A percentile compares a stretch with the other conserved stretches of the same genome.
Conservation (phyloP, 192 early-diverging fungal genomes). For the Backusella macrospora region DNA sequence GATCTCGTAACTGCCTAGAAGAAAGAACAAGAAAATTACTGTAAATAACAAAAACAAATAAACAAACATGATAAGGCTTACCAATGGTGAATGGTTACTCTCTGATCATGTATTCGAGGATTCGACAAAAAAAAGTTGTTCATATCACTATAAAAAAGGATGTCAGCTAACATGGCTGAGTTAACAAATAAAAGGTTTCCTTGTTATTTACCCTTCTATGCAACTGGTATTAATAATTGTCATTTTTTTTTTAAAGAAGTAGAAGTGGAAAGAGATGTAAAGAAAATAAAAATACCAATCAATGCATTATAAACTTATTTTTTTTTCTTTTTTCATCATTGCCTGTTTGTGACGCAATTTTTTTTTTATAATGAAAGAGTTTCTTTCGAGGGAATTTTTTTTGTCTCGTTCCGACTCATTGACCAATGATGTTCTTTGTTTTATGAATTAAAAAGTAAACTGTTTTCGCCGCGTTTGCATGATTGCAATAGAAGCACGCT, state of each 20-base stretch:
- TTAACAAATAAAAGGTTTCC: background rate
- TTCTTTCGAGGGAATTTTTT: background rate
- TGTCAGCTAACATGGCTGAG: too few relatives aligned
- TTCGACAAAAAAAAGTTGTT: conserved; percentile 53
- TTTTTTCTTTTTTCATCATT: background rate
- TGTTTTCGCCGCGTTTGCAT: conserved; percentile 10
- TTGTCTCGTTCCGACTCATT: background rate
- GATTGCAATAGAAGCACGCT: background rate
- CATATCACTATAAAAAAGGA: background rate
- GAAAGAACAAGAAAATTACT: background rate
- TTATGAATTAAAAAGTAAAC: conserved; percentile 1
- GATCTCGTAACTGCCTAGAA: conserved; percentile 89
- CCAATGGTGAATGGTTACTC: conserved; percentile 94
- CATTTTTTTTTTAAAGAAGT: conserved; percentile 14
- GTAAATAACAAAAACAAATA: conserved; percentile 5
- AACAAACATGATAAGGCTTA: conserved; percentile 22
- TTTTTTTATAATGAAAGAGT: too few relatives aligned
- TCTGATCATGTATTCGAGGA: conserved; percentile 71
- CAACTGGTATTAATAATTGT: conserved; percentile 27
- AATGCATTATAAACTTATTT: conserved; percentile 14
- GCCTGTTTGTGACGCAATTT: background rate
- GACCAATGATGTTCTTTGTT: background rate
- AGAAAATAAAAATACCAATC: conserved; percentile 1
- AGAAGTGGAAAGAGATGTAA: background rate
- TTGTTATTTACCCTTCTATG: conserved; percentile 23